These are phyloP conservation scores for Funneliformis geosporum DNA, from an alignment of 192 early-diverging fungal species.

Conservation along the genomic window DNA sequence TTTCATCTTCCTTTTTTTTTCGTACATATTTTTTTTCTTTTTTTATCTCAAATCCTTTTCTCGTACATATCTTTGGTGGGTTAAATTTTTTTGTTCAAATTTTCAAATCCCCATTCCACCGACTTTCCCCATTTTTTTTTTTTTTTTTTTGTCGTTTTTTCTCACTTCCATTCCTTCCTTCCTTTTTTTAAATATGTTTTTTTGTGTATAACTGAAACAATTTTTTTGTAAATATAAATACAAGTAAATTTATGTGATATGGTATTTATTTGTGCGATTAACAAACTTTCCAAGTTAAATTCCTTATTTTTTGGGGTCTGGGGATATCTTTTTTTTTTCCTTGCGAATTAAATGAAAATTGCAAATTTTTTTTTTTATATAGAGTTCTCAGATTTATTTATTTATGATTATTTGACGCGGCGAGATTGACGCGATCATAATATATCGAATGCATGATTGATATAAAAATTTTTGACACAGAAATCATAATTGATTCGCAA, in stretches of 20 bases:
- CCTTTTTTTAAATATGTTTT: neutral
- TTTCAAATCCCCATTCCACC: neutral
- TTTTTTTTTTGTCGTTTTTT: slow-evolving; percentile 1
- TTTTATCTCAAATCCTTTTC: neutral
- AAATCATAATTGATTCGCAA: neutral
- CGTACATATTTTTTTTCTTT: slow-evolving; percentile 3
- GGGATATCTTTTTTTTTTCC: neutral
- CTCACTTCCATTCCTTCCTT: neutral
- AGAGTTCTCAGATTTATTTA: neutral
- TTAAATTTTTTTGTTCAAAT: neutral
- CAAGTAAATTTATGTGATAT: slow-evolving; percentile 25
- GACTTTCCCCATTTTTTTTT: neutral
- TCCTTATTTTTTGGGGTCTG: neutral
- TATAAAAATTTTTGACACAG: neutral
- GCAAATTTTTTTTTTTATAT: neutral
- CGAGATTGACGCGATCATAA: no score
- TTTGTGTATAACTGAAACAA: slow-evolving; percentile 7
- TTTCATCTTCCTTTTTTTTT: neutral
- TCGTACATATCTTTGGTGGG: slow-evolving; percentile 16
- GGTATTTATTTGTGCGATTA: neutral
- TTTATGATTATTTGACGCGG: neutral
- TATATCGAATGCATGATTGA: neutral
- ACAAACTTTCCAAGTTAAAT: neutral
- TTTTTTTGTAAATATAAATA: slow-evolving; percentile 20
- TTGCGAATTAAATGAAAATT: neutral